Evolutionary conservation across 768 basidiomycete genomes (phyloP), one percentile per base, ranked within the genome.

Genomic region (Rickenella mellea): DNA sequence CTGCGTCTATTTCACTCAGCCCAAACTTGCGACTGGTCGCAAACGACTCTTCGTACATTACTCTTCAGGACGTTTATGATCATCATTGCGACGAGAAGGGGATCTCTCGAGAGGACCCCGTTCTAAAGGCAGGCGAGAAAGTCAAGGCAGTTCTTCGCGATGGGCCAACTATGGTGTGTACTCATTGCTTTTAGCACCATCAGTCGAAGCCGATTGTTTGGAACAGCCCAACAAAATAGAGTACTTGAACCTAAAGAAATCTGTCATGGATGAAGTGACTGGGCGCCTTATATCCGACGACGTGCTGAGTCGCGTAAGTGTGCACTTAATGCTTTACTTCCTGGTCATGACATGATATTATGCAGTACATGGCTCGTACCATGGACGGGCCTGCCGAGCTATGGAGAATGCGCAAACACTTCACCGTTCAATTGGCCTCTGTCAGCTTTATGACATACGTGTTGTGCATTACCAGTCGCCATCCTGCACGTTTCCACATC

Each of bases 351-450:
- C 30, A 43, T 27, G 15, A 40, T 15, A 41, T 24, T 9, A 15
- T 32, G 15, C 42, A 99, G 96, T 98, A 92, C 59, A 88, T 99
- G 85, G 70, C 79, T 29, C 76, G 75, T 26, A 83, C 84, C 19
- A 94, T 97, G 88, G 66, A 72, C 35, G 74, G 73, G 2, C 79
- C 93, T 4, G 76, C 77, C 43, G 88, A 92, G 52, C 71, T 98
- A 3, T 99, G 94, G 94, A 74, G 87, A 46, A 91, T 98, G 79
- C 80, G 96, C 46, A 98, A 96, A 65, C 93, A 97, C 62, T 96
- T 98, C 61, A 83, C 93, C 7, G 60, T 84, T 29, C 93, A 98
- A 56, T 68, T 91, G 27, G 90, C 96, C 5, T 74, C 86, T 1
- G 78, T 77, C 31, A 83, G 87, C 53, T 98, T 97, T 71, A 82